These are phyloP conservation scores for Ceratocystis eucalypticola DNA, from an alignment of 2,329 filamentous ascomycete species.

Conservation along the genomic window DNA sequence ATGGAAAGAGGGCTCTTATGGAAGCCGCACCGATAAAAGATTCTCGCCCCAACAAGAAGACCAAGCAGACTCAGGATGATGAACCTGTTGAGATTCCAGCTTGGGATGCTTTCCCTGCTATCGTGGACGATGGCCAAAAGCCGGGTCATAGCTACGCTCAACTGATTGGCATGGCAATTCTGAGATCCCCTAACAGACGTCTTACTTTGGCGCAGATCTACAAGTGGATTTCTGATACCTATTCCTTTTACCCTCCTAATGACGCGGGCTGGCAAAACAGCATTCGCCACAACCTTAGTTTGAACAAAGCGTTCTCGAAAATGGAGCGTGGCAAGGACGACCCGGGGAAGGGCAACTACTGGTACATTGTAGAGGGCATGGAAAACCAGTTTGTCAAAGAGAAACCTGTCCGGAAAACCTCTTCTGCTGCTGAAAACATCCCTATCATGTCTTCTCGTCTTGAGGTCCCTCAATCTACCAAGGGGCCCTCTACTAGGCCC, in stretches of 20 bases:
- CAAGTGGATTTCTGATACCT: conserved; percentile 97
- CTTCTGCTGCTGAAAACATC: conserved; percentile 42
- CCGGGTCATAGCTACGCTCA: conserved; percentile 87
- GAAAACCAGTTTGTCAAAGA: conserved; percentile 84
- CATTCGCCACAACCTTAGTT: conserved; percentile 91
- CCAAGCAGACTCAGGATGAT: conserved; percentile 38
- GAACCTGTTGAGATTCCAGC: conserved; percentile 35
- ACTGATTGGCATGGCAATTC: conserved; percentile 92
- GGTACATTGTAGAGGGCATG: conserved; percentile 81
- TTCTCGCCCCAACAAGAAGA: conserved; percentile 52
- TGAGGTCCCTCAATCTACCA: conserved; percentile 25
- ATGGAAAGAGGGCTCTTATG: conserved; percentile 43
- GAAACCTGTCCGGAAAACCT: conserved; percentile 52
- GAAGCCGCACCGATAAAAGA: conserved; percentile 64
- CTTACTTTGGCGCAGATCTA: conserved; percentile 92
- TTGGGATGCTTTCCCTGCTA: conserved; percentile 63
- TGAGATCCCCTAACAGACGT: conserved; percentile 68
- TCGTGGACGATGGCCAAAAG: conserved; percentile 78
- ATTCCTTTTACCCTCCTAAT: conserved; percentile 68
- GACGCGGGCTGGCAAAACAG: conserved; percentile 98
- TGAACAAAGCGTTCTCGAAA: conserved; percentile 95
- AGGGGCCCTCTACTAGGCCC: conserved; percentile 30
- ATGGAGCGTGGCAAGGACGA: conserved; percentile 93
- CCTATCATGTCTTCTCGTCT: conserved; percentile 45
- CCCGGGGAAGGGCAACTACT: conserved; percentile 94